phyloP scores from a whole-genome alignment of 176 grass and related monocot species.

The Dendrocalamus sinicus region DNA sequence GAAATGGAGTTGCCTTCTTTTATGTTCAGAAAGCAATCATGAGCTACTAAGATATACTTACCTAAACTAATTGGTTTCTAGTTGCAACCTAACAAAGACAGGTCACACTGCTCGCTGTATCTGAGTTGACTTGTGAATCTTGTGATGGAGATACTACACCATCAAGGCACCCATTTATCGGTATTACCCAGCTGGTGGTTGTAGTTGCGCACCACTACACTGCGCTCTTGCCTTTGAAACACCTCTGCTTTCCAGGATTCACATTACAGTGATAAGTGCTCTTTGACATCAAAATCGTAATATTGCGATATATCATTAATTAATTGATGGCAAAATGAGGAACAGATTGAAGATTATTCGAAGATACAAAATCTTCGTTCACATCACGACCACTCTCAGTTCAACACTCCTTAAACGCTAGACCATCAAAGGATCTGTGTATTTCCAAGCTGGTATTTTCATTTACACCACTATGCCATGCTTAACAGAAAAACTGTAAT shows the following conservation, averaged over 20 bases:
- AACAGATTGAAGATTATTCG: background rate
- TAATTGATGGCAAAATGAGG: background rate
- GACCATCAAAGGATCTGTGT: background rate
- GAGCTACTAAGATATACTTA: slow-evolving; percentile 35
- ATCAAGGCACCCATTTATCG: slow-evolving; percentile 22
- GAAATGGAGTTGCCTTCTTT: slow-evolving; percentile 27
- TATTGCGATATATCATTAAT: background rate
- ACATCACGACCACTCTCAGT: background rate
- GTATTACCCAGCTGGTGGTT: slow-evolving; percentile 37
- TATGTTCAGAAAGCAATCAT: slow-evolving; percentile 49
- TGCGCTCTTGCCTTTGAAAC: slow-evolving; percentile 22
- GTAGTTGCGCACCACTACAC: slow-evolving; percentile 31
- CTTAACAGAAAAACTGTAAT: background rate
- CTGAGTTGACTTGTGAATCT: slow-evolving; percentile 39
- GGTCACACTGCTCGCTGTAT: slow-evolving; percentile 35
- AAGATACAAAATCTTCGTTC: background rate
- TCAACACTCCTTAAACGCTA: slow-evolving; percentile 1
- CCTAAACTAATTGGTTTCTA: slow-evolving; percentile 40
- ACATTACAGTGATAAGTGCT: background rate
- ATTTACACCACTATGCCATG: background rate
- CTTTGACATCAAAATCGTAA: background rate
- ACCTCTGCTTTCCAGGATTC: background rate
- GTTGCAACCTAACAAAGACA: slow-evolving; percentile 52
- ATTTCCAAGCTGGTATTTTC: background rate
- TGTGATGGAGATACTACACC: slow-evolving; percentile 41